These are phyloP conservation scores for Cicer judaicum DNA, from an alignment of 306 rosid species.

Conservation along the genomic window DNA sequence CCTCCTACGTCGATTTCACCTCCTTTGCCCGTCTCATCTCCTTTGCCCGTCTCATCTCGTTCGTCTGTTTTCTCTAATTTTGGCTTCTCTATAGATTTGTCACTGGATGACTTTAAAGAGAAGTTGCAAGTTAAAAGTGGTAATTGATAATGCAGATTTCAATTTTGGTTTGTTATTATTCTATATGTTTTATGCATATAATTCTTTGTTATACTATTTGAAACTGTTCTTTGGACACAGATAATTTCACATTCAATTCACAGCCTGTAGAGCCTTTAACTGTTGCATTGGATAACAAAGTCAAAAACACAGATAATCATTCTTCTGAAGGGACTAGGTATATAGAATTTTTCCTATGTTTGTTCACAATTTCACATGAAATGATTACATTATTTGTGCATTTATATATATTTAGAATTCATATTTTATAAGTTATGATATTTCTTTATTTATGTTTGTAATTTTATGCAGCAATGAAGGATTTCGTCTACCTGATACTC, in stretches of 20 bases:
- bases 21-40: constrained; percentile 31
- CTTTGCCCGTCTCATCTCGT: background rate
- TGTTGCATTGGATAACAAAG: constrained; percentile 37
- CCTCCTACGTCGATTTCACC: too few species aligned
- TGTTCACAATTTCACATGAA: background rate
- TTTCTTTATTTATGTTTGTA: background rate
- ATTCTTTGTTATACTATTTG: background rate
- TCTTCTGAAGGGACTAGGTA: constrained; percentile 65
- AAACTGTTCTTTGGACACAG: constrained; percentile 50
- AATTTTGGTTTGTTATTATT: background rate
- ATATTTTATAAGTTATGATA: too few species aligned
- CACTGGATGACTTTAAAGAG: background rate
- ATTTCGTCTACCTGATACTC: background rate
- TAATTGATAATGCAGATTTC: constrained; percentile 12
- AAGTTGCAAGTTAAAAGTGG: constrained; percentile 54
- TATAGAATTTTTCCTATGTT: constrained; percentile 13
- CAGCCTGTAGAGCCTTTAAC: constrained; percentile 49
- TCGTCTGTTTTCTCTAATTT: constrained; percentile 31
- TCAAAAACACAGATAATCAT: constrained; percentile 43
- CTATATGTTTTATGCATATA: background rate
- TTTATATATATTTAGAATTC: too few species aligned
- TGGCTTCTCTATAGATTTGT: constrained; percentile 45
- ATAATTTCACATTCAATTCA: constrained; percentile 48
- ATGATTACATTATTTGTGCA: too few species aligned
- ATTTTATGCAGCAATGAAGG: constrained; percentile 9